These are phyloP conservation scores for Clonostachys rosea DNA, from an alignment of 2,329 filamentous ascomycete genomes.

Conservation along the genomic window DNA sequence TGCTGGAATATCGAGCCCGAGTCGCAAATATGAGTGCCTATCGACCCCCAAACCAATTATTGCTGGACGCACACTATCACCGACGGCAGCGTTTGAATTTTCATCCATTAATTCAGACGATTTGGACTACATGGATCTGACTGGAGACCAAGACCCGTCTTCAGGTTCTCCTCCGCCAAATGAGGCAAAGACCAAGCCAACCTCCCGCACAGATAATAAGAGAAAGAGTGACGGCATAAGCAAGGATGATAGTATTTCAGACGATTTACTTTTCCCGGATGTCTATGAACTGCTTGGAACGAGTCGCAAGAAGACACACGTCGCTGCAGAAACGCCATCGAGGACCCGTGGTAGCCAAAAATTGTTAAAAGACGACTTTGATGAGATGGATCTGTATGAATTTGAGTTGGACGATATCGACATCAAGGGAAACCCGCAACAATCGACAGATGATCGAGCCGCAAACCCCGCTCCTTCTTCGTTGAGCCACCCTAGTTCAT, in stretches of 20 bases:
- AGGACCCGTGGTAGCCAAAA: no score
- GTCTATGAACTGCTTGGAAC: constrained; percentile 43
- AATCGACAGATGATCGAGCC: no score
- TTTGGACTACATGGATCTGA: constrained; percentile 33
- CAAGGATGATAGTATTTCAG: constrained; percentile 21
- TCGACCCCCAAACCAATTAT: background rate
- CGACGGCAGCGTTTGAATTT: constrained; percentile 3
- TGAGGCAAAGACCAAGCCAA: constrained; percentile 14
- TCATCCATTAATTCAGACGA: constrained; percentile 20
- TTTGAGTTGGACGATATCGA: no score
- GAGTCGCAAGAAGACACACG: constrained; percentile 5
- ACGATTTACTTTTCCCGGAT: constrained; percentile 46
- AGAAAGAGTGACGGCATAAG: constrained; percentile 45
- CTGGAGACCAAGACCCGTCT: constrained; percentile 24
- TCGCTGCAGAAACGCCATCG: background rate
- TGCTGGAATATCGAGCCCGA: background rate
- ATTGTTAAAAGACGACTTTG: no score
- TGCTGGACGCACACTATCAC: background rate
- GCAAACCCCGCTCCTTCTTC: background rate
- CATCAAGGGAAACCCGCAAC: no score
- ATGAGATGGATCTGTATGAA: no score
- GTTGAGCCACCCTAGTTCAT: background rate
- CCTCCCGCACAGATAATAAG: constrained; percentile 30
- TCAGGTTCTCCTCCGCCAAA: constrained; percentile 29
- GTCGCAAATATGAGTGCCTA: background rate